These are phyloP conservation scores for Exophiala mesophila DNA, from an alignment of 2,329 filamentous ascomycete species.

Conservation along the genomic window DNA sequence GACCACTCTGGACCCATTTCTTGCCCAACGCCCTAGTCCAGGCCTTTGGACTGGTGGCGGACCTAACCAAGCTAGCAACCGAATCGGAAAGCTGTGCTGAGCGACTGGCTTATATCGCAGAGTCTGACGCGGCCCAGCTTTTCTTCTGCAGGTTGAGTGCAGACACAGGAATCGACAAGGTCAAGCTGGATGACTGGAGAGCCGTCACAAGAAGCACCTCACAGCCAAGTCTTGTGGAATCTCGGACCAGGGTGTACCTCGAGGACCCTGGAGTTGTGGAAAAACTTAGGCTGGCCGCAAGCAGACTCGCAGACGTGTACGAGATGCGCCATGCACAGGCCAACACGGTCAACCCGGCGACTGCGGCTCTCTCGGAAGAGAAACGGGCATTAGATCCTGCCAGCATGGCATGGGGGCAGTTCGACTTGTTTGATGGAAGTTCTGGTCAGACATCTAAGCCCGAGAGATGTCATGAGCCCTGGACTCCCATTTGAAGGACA, in stretches of 20 bases:
- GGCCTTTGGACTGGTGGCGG: slow-evolving; percentile 15
- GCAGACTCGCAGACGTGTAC: slow-evolving; percentile 18
- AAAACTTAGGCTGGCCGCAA: slow-evolving; percentile 10
- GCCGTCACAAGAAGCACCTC: slow-evolving; percentile 6
- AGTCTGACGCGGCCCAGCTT: slow-evolving; percentile 16
- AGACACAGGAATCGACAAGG: slow-evolving; percentile 20
- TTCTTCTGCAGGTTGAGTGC: slow-evolving; percentile 23
- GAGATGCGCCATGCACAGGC: background rate
- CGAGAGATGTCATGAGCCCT: too few species aligned
- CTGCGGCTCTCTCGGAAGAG: too few species aligned
- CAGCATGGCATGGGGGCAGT: too few species aligned
- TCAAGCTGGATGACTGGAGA: slow-evolving; percentile 22
- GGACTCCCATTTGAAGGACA: too few species aligned
- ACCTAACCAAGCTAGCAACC: slow-evolving; percentile 23
- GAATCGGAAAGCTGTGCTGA: slow-evolving; percentile 18
- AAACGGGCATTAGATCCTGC: too few species aligned
- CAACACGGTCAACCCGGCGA: too few species aligned
- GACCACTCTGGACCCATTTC: slow-evolving; percentile 19
- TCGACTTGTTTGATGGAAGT: too few species aligned
- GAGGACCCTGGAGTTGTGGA: slow-evolving; percentile 11
- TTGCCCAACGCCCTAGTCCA: slow-evolving; percentile 18
- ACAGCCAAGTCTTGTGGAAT: slow-evolving; percentile 13
- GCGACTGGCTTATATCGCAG: slow-evolving; percentile 14
- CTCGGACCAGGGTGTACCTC: slow-evolving; percentile 18
- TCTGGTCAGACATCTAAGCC: too few species aligned